Evolutionary conservation across 192 early-diverging fungal genomes (phyloP).

Genomic region (Coemansia sp.): DNA sequence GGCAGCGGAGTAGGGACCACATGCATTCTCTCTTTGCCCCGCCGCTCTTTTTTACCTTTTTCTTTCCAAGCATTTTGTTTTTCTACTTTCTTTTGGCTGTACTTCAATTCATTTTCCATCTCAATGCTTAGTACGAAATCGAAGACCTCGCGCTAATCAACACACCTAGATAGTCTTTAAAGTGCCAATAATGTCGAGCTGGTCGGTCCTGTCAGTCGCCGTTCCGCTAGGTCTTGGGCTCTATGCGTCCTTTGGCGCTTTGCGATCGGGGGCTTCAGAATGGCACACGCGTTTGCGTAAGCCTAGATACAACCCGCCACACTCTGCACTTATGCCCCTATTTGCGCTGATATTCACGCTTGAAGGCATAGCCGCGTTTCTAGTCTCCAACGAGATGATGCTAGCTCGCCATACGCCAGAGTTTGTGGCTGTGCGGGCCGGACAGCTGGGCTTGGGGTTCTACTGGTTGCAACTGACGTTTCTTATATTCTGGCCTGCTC

Average conservation of each 20-base stretch:
- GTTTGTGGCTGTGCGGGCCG: conserved; percentile 33
- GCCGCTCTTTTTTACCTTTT: background rate
- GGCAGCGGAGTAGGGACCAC: background rate
- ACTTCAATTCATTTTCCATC: conserved; percentile 9
- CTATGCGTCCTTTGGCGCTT: conserved; percentile 22
- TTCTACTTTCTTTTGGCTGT: conserved; percentile 15
- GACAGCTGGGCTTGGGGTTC: conserved; percentile 44
- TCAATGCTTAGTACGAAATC: background rate
- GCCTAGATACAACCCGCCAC: conserved; percentile 41
- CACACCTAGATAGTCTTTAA: background rate
- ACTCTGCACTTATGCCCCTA: conserved; percentile 30
- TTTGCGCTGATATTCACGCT: conserved; percentile 29
- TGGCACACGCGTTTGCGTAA: conserved; percentile 50
- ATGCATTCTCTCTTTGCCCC: too few species aligned
- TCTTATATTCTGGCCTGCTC: conserved; percentile 42
- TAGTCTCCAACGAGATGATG: conserved; percentile 41
- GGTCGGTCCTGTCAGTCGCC: conserved; percentile 37
- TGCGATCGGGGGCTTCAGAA: conserved; percentile 23
- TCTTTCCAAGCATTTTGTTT: background rate
- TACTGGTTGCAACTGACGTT: conserved; percentile 53
- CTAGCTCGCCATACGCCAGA: conserved; percentile 31
- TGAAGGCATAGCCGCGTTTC: conserved; percentile 38
- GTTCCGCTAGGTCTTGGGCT: conserved; percentile 42
- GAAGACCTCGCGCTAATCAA: background rate
- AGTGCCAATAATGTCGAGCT: conserved; percentile 42